Conservation (phyloP, 805 yeast species). For the Candida stauntonica region DNA sequence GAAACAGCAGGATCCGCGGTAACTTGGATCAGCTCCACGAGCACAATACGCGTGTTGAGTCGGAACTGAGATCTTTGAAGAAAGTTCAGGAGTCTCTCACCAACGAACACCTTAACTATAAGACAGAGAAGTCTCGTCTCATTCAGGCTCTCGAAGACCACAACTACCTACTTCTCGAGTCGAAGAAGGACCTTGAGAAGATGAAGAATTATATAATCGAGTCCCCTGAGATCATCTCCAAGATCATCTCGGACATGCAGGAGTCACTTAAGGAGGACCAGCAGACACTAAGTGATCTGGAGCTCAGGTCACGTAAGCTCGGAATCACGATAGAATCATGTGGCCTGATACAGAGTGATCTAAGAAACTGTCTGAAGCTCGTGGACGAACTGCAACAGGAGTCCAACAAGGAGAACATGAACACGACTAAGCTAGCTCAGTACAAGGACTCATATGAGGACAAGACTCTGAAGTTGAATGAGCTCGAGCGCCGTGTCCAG, state of each 20-base stretch:
- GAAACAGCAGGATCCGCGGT: conserved; percentile 24
- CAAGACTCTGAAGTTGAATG: conserved; percentile 21
- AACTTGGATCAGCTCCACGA: conserved; percentile 40
- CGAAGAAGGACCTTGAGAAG: conserved; percentile 54
- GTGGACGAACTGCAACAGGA: conserved; percentile 22
- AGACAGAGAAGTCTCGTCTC: conserved; percentile 53
- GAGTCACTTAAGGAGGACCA: conserved; percentile 39
- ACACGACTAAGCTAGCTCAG: conserved; percentile 15
- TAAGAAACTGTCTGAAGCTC: conserved; percentile 19
- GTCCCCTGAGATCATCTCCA: conserved; percentile 50
- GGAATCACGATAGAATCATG: conserved; percentile 55
- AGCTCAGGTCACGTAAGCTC: conserved; percentile 45
- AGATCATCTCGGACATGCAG: conserved; percentile 49
- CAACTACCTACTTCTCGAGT: conserved; percentile 51
- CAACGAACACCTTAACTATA: conserved; percentile 58
- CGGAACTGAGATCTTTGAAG: conserved; percentile 56
- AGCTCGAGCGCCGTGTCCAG: conserved; percentile 35
- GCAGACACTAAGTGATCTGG: conserved; percentile 36
- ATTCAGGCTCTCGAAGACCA: conserved; percentile 58
- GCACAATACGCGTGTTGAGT: conserved; percentile 54
- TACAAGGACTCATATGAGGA: conserved; percentile 19
- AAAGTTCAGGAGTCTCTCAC: conserved; percentile 58
- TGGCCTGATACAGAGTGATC: conserved; percentile 29
- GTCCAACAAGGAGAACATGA: conserved; percentile 14
- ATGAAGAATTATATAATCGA: conserved; percentile 56